Evolutionary conservation across 2,329 filamentous ascomycete genomes (phyloP).

Genomic region (Calonectria ilicicola): DNA sequence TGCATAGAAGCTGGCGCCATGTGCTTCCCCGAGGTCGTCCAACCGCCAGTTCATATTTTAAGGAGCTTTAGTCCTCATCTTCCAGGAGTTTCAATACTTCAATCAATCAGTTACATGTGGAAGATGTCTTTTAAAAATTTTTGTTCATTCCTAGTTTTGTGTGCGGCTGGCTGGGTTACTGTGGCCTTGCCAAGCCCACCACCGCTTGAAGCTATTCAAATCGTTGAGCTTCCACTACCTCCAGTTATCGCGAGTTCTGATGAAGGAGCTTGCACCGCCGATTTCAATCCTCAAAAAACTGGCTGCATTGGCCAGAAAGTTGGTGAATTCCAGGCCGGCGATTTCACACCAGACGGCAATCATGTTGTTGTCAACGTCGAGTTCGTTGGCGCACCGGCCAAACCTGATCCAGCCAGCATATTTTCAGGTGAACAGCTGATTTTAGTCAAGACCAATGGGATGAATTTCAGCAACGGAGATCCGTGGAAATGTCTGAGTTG

Average conservation of each 20-base stretch:
- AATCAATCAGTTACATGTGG: not conserved
- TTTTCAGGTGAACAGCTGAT: conserved; percentile 57
- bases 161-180: not conserved
- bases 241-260: not conserved
- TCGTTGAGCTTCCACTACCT: not conserved
- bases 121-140: not conserved
- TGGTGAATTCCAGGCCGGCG: conserved; percentile 6
- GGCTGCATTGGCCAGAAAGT: not conserved
- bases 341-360: conserved; percentile 56
- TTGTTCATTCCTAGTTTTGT: not conserved
- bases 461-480: conserved; percentile 56
- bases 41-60: not conserved
- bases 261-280: not conserved
- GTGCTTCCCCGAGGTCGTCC: too few relatives aligned
- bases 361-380: conserved; percentile 54
- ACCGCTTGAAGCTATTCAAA: not conserved
- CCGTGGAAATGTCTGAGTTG: conserved; percentile 61
- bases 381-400: conserved; percentile 56
- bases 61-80: not conserved
- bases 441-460: conserved; percentile 55
- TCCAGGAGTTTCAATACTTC: not conserved
- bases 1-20: too few relatives aligned
- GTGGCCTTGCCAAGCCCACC: not conserved
- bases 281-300: not conserved
- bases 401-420: conserved; percentile 54